These are phyloP conservation scores for Quercus engelmannii DNA, from an alignment of 306 rosid species.

Conservation along the genomic window DNA sequence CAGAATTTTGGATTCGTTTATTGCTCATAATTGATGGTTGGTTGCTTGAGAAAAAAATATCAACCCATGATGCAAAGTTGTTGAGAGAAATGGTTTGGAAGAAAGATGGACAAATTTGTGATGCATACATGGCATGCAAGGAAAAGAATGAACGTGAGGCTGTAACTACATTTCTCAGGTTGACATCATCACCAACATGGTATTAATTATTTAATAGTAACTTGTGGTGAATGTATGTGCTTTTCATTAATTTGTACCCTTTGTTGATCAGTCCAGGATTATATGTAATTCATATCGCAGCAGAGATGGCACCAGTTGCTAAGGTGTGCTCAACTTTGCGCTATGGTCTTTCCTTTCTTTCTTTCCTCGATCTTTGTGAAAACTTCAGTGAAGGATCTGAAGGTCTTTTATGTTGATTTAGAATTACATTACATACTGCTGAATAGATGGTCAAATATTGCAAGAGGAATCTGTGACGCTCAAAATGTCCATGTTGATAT, in stretches of 20 bases:
- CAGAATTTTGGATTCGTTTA: slow-evolving; percentile 89
- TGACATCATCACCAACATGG: slow-evolving; percentile 59
- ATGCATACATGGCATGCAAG: slow-evolving; percentile 63
- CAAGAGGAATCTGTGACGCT: not conserved
- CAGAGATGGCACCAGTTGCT: slow-evolving; percentile 99
- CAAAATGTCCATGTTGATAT: not conserved
- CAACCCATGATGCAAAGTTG: slow-evolving; percentile 53
- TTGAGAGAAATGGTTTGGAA: slow-evolving; percentile 88
- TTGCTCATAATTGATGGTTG: slow-evolving; percentile 91
- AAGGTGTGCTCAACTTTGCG: slow-evolving; percentile 53
- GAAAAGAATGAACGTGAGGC: slow-evolving; percentile 58
- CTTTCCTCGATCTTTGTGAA: not conserved
- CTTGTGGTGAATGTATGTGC: slow-evolving; percentile 14
- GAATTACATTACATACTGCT: not conserved
- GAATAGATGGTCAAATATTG: not conserved
- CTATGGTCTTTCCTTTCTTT: not conserved
- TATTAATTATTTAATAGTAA: slow-evolving; percentile 33
- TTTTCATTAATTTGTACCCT: slow-evolving; percentile 37
- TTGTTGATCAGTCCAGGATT: slow-evolving; percentile 79
- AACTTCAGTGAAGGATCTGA: not conserved
- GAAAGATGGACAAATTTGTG: slow-evolving; percentile 56
- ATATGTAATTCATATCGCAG: slow-evolving; percentile 84
- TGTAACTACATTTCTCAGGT: slow-evolving; percentile 63
- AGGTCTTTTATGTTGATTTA: not conserved
- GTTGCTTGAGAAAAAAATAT: slow-evolving; percentile 76